Evolutionary conservation across 2,329 filamentous ascomycete genomes (phyloP).

Genomic region (Stagonosporopsis vannaccii): DNA sequence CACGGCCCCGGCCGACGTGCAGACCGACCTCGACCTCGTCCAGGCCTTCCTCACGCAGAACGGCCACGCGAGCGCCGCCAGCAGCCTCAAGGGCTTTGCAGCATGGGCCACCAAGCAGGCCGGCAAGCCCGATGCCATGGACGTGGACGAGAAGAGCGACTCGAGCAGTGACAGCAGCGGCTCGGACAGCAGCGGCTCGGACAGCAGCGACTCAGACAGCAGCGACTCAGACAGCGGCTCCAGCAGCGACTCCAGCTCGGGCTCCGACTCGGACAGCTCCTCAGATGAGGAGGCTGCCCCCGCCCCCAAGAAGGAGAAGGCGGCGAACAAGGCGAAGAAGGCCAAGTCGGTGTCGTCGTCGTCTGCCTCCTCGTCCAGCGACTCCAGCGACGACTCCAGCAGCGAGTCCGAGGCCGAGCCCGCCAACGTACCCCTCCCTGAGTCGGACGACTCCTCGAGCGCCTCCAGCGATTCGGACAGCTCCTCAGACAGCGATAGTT

Average conservation of each 20-base stretch:
- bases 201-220: slow-evolving; percentile 18
- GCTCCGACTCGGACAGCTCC: slow-evolving; percentile 45
- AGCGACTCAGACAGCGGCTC: slow-evolving; percentile 18
- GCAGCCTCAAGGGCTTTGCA: slow-evolving; percentile 35
- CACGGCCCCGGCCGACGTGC: slow-evolving; percentile 12
- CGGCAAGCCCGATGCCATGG: slow-evolving; percentile 36
- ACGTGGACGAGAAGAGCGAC: slow-evolving; percentile 37
- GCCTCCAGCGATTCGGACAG: slow-evolving; percentile 37
- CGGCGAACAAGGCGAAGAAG: slow-evolving; percentile 26
- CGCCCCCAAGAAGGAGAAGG: slow-evolving; percentile 26
- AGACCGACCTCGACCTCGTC: slow-evolving; percentile 41
- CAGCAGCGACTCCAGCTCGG: slow-evolving; percentile 18
- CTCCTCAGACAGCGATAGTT: slow-evolving; percentile 26
- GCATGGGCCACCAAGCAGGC: slow-evolving; percentile 38
- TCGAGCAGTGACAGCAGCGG: slow-evolving; percentile 33
- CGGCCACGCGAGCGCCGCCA: slow-evolving; percentile 43
- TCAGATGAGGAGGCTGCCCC: slow-evolving; percentile 28
- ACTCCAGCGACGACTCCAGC: slow-evolving; percentile 29
- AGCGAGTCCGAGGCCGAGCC: slow-evolving; percentile 35
- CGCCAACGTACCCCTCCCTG: slow-evolving; percentile 39
- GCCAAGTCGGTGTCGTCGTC: slow-evolving; percentile 30
- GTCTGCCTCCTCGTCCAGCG: slow-evolving; percentile 19
- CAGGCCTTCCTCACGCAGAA: slow-evolving; percentile 44
- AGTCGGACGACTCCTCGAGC: slow-evolving; percentile 34
- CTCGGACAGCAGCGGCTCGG: slow-evolving; percentile 29